phyloP scores from a whole-genome alignment of 176 grass and related monocot species.

The Secale cereale region DNA sequence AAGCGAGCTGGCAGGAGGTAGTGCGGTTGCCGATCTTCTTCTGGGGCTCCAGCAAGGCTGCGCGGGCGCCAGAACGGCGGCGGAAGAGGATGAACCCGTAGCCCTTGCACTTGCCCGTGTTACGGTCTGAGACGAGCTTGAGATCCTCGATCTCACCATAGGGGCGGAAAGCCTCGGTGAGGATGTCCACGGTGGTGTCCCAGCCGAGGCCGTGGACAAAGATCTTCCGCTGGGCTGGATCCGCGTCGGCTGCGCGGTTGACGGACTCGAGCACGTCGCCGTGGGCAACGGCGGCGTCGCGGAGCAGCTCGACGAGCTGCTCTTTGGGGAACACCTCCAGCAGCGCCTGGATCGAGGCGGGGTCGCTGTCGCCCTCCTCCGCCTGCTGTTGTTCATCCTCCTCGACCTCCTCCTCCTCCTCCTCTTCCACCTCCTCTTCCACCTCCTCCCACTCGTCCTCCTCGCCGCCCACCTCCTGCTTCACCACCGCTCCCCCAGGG shows the following conservation, averaged over 20 bases:
- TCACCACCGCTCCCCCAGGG: neutral
- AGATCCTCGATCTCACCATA: constrained; percentile 97
- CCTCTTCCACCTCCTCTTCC: constrained; percentile 27
- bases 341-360: constrained; percentile 62
- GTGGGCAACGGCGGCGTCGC: constrained; percentile 62
- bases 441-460: constrained; percentile 26
- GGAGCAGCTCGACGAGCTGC: constrained; percentile 81
- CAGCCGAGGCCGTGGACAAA: constrained; percentile 95
- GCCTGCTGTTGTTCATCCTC: constrained; percentile 15
- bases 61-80: constrained; percentile 58
- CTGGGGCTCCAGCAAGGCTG: constrained; percentile 80
- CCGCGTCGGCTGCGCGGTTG: constrained; percentile 57
- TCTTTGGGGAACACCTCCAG: constrained; percentile 86
- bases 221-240: constrained; percentile 84
- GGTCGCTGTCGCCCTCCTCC: constrained; percentile 48
- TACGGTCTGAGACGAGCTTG: constrained; percentile 75
- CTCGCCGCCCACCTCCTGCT: constrained; percentile 16
- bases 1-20: constrained; percentile 89
- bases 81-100: constrained; percentile 95
- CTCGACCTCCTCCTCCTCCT: constrained; percentile 14
- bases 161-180: constrained; percentile 53
- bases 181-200: constrained; percentile 74
- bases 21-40: constrained; percentile 95
- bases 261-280: constrained; percentile 53
- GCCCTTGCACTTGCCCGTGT: constrained; percentile 90